A percentile compares a stretch with the other conserved stretches of the same genome.
Conservation (phyloP, 352 stramenopile species). For the Globisporangium megalacanthum region DNA sequence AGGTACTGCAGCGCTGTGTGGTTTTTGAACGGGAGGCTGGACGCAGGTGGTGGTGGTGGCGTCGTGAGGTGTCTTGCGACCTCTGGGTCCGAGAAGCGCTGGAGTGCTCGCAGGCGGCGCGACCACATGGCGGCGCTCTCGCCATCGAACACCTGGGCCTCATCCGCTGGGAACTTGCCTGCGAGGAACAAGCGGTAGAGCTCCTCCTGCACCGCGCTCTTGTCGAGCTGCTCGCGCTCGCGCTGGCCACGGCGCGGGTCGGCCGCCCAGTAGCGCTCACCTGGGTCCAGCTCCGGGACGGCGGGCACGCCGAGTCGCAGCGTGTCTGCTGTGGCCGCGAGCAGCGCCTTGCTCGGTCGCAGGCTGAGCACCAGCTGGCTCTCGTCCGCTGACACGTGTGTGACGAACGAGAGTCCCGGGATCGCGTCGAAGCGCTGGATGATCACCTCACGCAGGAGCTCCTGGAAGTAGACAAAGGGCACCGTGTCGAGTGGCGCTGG, state of each 20-base stretch:
- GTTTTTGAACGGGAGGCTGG: constrained; percentile 46
- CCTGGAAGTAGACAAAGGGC: constrained; percentile 41
- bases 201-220: constrained; percentile 49
- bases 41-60: constrained; percentile 9
- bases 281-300: constrained; percentile 45
- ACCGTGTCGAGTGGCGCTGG: constrained; percentile 47
- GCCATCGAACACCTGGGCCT: constrained; percentile 53
- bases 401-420: constrained; percentile 32
- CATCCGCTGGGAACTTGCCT: constrained; percentile 47
- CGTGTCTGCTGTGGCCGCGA: constrained; percentile 40
- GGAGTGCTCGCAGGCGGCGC: constrained; percentile 48
- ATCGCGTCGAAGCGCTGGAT: constrained; percentile 57
- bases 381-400: constrained; percentile 20
- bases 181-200: constrained; percentile 67
- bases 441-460: constrained; percentile 65
- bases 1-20: constrained; percentile 55
- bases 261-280: constrained; percentile 24
- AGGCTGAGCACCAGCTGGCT: constrained; percentile 38
- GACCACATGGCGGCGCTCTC: constrained; percentile 51
- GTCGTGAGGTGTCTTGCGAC: constrained; percentile 4
- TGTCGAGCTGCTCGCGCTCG: constrained; percentile 29
- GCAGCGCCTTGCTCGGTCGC: constrained; percentile 35
- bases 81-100: constrained; percentile 24
- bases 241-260: constrained; percentile 16
- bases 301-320: constrained; percentile 37